Conservation (phyloP, 1,284 basidiomycete genomes). For the Sporisorium scitamineum region DNA sequence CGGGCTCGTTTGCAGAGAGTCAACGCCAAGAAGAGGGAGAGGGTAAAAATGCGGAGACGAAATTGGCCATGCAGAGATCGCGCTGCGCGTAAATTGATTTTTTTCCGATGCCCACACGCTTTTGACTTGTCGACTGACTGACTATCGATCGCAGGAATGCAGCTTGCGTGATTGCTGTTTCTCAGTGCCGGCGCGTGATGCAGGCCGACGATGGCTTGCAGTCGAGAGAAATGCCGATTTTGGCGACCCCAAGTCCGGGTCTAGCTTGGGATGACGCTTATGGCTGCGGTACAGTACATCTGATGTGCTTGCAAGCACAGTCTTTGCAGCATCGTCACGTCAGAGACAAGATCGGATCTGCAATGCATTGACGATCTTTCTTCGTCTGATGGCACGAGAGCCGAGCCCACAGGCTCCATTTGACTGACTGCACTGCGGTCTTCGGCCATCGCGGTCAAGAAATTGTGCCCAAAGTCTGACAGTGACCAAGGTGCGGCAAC, state of each 20-base stretch:
- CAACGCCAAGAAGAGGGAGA: background rate
- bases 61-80: background rate
- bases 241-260: no score
- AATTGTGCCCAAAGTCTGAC: no score
- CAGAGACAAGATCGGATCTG: background rate
- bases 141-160: slow-evolving; percentile 4
- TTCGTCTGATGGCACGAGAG: background rate
- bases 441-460: background rate
- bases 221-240: background rate
- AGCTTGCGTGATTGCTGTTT: background rate
- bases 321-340: no score
- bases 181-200: background rate
- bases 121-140: no score
- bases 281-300: background rate
- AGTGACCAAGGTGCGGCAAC: background rate
- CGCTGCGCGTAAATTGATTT: slow-evolving; percentile 6
- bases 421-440: background rate
- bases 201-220: slow-evolving; percentile 1
- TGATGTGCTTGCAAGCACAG: no score
- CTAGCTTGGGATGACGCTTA: no score
- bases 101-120: no score
- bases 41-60: background rate
- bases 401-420: background rate
- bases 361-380: background rate
- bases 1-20: no score